Evolutionary conservation across 2,329 filamentous ascomycete genomes (phyloP).

Genomic region (Aspergillus pseudoterreus): DNA sequence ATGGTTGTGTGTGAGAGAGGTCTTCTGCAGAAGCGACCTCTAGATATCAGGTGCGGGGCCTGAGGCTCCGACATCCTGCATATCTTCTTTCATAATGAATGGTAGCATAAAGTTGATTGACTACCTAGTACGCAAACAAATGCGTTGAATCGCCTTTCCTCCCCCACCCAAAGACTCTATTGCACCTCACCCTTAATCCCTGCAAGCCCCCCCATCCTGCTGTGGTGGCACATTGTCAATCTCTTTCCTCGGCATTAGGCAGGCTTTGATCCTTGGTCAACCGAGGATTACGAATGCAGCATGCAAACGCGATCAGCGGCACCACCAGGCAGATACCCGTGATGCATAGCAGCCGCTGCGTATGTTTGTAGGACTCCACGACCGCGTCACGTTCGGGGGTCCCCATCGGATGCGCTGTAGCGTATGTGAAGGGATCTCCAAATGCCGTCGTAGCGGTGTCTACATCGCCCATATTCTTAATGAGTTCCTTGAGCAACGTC

Average conservation of each 20-base stretch:
- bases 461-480: conserved; percentile 34
- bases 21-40: no score
- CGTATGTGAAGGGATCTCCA: conserved; percentile 40
- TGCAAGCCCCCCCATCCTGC: no score
- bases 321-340: conserved; percentile 49
- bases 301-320: conserved; percentile 44
- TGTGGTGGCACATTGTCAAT: not conserved
- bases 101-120: no score
- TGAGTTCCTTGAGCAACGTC: conserved; percentile 48
- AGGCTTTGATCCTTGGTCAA: conserved; percentile 46
- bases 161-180: no score
- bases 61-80: no score
- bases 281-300: conserved; percentile 45
- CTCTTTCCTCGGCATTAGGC: conserved; percentile 31
- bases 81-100: no score
- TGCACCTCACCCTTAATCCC: no score
- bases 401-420: conserved; percentile 39
- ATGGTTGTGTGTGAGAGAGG: not conserved
- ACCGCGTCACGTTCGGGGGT: conserved; percentile 43
- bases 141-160: no score
- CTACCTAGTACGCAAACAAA: no score
- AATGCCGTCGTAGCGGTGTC: conserved; percentile 40
- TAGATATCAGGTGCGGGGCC: no score
- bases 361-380: conserved; percentile 44
- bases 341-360: conserved; percentile 49